phyloP scores from a whole-genome alignment of 805 yeast genomes.

The Saccharomycopsis vini region DNA sequence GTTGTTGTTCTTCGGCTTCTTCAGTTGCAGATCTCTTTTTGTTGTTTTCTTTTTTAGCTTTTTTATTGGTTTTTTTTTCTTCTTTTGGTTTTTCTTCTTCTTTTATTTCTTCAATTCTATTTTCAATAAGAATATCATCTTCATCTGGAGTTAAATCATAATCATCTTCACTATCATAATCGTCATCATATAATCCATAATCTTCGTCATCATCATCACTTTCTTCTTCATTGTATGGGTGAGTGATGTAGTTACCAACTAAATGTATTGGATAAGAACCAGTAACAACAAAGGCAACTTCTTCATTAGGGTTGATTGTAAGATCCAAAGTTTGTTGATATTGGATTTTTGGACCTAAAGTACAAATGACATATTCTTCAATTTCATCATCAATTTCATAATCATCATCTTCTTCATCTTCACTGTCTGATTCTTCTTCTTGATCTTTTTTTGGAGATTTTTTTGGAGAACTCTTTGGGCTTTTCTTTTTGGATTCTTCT shows the following conservation, averaged over 20 bases:
- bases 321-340: conserved; percentile 87
- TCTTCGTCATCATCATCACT: conserved; percentile 44
- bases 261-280: conserved; percentile 92
- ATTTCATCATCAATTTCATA: conserved; percentile 65
- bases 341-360: conserved; percentile 76
- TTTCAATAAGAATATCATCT: conserved; percentile 57
- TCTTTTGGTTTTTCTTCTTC: conserved; percentile 16
- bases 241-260: conserved; percentile 92
- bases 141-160: conserved; percentile 71
- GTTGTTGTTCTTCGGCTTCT: conserved; percentile 25
- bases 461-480: conserved; percentile 12
- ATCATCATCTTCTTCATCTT: conserved; percentile 41
- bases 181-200: conserved; percentile 41
- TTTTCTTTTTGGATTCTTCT: conserved; percentile 25
- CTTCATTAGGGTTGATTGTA: conserved; percentile 88
- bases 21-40: conserved; percentile 31
- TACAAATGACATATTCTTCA: conserved; percentile 79
- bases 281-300: conserved; percentile 86
- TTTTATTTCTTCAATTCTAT: conserved; percentile 39
- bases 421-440: conserved; percentile 38
- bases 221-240: conserved; percentile 73
- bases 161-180: conserved; percentile 39
- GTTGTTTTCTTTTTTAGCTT: conserved; percentile 10
- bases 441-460: conserved; percentile 1
- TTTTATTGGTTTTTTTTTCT: conserved; percentile 19